Base-by-base conservation (phyloP, 805 yeast genomes). In the Candida coleopterorum region DNA sequence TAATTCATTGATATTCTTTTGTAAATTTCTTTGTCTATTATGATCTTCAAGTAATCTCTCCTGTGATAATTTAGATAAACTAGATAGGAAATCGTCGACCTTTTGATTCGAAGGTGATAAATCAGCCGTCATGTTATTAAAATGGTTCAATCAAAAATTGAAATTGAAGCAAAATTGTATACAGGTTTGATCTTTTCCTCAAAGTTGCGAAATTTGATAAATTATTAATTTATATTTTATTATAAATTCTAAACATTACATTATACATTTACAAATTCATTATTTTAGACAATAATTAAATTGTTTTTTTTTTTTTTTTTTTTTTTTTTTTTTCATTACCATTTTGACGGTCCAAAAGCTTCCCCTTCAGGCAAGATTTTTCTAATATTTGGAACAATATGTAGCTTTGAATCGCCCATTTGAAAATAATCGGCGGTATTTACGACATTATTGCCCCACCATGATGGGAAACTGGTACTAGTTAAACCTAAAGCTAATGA, bases 361-460 rank as follows among this genome's bases (percentile, higher is more conserved):
- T 68, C 66, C 23, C 77, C 78, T 6, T 50, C 53, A 10, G 47
- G 37, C 42, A 72, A 54, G 2, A 45, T 35, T 36, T 58, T 41
- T 35, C 70, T 64, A 35, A 56, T 48, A 20, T 39, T 39, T 26
- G 38, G 32, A 3, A 32, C 40, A 23, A 37, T 35, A 22, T 27
- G 31, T 11, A 26, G 28, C 12, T 37, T 37, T 22, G 34, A 28
- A 16, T 32, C 28, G 25, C 65, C 61, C 25, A 40, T 41, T 23
- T 50, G 60, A 40, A 62, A 56, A 29, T 61, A 52, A 45, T 68
- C 77, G 15, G 70, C 63, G 12, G 48, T 46, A 25, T 61, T 57
- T 21, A 63, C 57, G 29, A 73, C 77, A 32, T 49, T 54, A 38
- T 70, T 74, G 14, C 87, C 89, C 89, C 89, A 82, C 89, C 89